Base-by-base conservation (phyloP, 2,329 filamentous ascomycete species). In the Aspergillus sp. region DNA sequence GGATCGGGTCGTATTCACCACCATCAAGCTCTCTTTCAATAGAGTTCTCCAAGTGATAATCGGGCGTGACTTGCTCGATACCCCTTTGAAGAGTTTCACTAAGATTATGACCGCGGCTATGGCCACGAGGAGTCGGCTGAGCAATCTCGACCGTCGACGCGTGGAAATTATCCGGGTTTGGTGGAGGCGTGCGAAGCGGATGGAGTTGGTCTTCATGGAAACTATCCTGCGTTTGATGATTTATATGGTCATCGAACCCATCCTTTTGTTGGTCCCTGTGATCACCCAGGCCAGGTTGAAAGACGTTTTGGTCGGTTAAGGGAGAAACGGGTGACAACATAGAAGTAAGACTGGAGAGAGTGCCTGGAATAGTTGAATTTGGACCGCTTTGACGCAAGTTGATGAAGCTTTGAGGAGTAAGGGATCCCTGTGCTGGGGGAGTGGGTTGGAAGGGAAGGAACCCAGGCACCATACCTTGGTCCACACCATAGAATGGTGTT, bases 21-120 rank as follows among this genome's bases (percentile, higher is more conserved):
- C 92, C 88, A 59, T 93, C 89, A 49, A 93, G 80, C 67, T 93
- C 88, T 54, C 89, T 87, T 51, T 90, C 86, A 61, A 93, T 86
- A 60, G 90, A 87, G 70, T 92, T 86, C 70, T 93, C 90, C 60
- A 95, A 75, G 66, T 93, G 90, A 68, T 95, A 93, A 67, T 96
- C 90, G 4, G 90, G 89, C 50, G 62, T 62, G 61, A 71, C 68
- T 40, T 72, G 70, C 40, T 95, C 89, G 56, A 96, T 88, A 64
- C 95, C 91, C 61, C 88, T 88, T 71, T 96, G 91, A 22, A 96
- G 81, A 46, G 86, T 90, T 61, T 87, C 83, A 67, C 88, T 92
- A 41, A 90, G 82, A 64, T 92, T 92, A 65, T 93, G 89, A 56
- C 81, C 81, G 72, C 64, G 65, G 24, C 61, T 65, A 40, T 87